Evolutionary conservation across 352 stramenopile species (phyloP).

Genomic region (Plasmopara muralis): DNA sequence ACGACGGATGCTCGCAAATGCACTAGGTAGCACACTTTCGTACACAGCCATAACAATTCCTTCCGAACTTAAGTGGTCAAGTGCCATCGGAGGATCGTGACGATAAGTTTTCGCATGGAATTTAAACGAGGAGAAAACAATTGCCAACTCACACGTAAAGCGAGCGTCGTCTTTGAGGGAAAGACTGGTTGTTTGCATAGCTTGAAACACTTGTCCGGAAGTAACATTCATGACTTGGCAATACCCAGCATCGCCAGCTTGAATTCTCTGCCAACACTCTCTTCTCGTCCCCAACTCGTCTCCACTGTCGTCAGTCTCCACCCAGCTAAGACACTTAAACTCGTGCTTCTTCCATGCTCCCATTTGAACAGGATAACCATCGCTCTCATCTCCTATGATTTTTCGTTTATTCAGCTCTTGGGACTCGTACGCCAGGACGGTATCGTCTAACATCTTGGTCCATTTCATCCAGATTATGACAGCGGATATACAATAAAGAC

Average conservation of each 20-base stretch:
- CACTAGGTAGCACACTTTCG: constrained; percentile 34
- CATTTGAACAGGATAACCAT: constrained; percentile 8
- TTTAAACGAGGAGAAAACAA: constrained; percentile 47
- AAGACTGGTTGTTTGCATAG: constrained; percentile 57
- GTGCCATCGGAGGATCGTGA: constrained; percentile 49
- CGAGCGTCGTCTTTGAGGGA: constrained; percentile 60
- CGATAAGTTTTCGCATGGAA: constrained; percentile 38
- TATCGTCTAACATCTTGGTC: constrained; percentile 16
- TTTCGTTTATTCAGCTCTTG: background rate
- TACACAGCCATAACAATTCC: constrained; percentile 52
- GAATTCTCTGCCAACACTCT: constrained; percentile 62
- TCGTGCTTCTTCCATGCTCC: constrained; percentile 26
- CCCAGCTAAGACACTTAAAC: constrained; percentile 66
- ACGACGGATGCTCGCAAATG: constrained; percentile 39
- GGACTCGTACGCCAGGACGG: constrained; percentile 1
- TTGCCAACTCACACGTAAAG: constrained; percentile 63
- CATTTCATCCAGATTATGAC: constrained; percentile 29
- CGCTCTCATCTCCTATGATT: constrained; percentile 1
- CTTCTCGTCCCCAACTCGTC: constrained; percentile 35
- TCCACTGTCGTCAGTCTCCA: constrained; percentile 48
- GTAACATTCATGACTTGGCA: constrained; percentile 54
- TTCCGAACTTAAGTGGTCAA: constrained; percentile 3
- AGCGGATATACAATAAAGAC: constrained; percentile 22
- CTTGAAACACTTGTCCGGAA: constrained; percentile 41
- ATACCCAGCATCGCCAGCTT: constrained; percentile 44